A percentile compares a stretch with the other conserved stretches of the same genome.
phyloP scores from a whole-genome alignment of 345 rosid genomes.

The Schrenkiella parvula region DNA sequence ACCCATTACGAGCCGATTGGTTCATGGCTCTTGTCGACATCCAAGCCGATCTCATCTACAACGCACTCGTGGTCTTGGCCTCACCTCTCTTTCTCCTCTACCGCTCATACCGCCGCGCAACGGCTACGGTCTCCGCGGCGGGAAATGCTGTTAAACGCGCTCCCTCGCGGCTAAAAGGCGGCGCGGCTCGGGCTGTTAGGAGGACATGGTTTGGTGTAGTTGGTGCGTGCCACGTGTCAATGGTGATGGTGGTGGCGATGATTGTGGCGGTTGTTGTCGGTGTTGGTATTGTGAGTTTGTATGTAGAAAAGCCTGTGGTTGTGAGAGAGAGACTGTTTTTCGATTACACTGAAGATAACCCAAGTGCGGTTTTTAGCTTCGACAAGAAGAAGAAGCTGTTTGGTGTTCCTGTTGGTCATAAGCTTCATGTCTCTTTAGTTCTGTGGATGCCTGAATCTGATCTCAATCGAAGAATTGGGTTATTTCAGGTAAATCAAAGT shows the following conservation, averaged over 20 bases:
- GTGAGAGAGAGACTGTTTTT: slow-evolving; percentile 54
- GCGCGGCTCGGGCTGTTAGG: slow-evolving; percentile 24
- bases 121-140: slow-evolving; percentile 23
- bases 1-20: slow-evolving; percentile 41
- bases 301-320: slow-evolving; percentile 64
- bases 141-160: slow-evolving; percentile 36
- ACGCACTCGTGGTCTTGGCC: slow-evolving; percentile 39
- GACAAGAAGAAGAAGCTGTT: slow-evolving; percentile 15
- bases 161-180: slow-evolving; percentile 26
- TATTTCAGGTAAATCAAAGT: slow-evolving; percentile 54
- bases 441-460: slow-evolving; percentile 84
- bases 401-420: slow-evolving; percentile 61
- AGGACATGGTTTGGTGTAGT: slow-evolving; percentile 49
- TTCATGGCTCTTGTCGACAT: slow-evolving; percentile 35
- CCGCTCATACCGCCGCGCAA: slow-evolving; percentile 56
- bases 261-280: slow-evolving; percentile 48
- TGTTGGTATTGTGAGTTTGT: slow-evolving; percentile 47
- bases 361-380: slow-evolving; percentile 44
- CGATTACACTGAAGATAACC: slow-evolving; percentile 61
- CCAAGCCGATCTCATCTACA: slow-evolving; percentile 55
- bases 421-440: slow-evolving; percentile 43
- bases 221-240: slow-evolving; percentile 50
- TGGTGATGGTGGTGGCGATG: slow-evolving; percentile 45
- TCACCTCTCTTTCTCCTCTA: slow-evolving; percentile 47
- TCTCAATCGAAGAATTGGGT: slow-evolving; percentile 54